Conservation (phyloP, 805 yeast species). For the Cyberlindnera petersonii region DNA sequence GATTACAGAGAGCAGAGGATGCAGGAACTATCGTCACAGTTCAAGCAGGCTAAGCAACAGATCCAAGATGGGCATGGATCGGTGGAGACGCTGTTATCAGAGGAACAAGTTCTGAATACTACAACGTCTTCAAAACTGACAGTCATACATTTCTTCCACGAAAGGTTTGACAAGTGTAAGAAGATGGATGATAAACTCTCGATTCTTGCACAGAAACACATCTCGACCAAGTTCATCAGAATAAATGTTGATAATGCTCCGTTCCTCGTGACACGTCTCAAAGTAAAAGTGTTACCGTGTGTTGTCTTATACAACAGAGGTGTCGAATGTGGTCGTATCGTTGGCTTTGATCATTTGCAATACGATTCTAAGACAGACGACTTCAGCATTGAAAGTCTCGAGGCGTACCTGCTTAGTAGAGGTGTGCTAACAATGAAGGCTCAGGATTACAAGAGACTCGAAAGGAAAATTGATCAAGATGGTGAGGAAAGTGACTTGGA, state of each 20-base stretch:
- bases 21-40: conserved; percentile 48
- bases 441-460: conserved; percentile 26
- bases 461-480: conserved; percentile 17
- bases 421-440: conserved; percentile 31
- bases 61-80: conserved; percentile 41
- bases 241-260: conserved; percentile 66
- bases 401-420: conserved; percentile 33
- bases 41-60: conserved; percentile 33
- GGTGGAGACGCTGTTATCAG: conserved; percentile 41
- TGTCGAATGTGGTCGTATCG: conserved; percentile 50
- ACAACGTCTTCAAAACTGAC: conserved; percentile 41
- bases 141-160: conserved; percentile 63
- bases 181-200: conserved; percentile 48
- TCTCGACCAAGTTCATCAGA: conserved; percentile 48
- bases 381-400: conserved; percentile 47
- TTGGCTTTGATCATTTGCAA: conserved; percentile 67
- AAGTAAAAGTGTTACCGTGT: conserved; percentile 67
- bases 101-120: conserved; percentile 51
- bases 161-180: conserved; percentile 55
- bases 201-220: conserved; percentile 54
- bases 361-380: conserved; percentile 38
- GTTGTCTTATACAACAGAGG: conserved; percentile 60
- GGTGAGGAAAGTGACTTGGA: conserved; percentile 39
- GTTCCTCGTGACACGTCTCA: conserved; percentile 61
- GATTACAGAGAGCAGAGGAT: conserved; percentile 65